These are phyloP conservation scores for Echites panduratus DNA, from an alignment of 257 asterid genomes.

Conservation along the genomic window DNA sequence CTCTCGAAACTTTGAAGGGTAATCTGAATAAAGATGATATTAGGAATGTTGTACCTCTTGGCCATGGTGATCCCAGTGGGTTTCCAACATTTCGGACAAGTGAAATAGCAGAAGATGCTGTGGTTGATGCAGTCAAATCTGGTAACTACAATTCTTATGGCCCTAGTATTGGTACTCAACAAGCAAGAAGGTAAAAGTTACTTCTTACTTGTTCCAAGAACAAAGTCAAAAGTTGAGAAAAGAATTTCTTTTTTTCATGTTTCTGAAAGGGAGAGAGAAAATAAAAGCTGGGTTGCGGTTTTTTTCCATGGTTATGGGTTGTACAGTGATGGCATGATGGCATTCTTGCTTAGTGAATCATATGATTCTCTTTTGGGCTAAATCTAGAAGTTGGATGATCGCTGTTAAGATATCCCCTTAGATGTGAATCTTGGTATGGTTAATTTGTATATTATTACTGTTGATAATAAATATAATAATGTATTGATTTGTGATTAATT, in stretches of 20 bases:
- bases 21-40: slow-evolving; percentile 30
- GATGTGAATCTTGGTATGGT: not conserved
- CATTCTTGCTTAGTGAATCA: not conserved
- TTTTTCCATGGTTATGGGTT: not conserved
- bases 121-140: slow-evolving; percentile 41
- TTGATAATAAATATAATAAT: no score
- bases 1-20: slow-evolving; percentile 1
- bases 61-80: slow-evolving; percentile 62
- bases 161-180: slow-evolving; percentile 29
- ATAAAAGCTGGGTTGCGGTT: not conserved
- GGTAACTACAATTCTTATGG: slow-evolving; percentile 46
- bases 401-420: not conserved
- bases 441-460: no score
- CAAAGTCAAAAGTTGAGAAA: not conserved
- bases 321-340: no score
- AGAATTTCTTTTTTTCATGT: not conserved
- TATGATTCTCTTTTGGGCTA: not conserved
- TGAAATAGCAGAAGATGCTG: slow-evolving; percentile 40
- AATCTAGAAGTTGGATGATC: no score
- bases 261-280: not conserved
- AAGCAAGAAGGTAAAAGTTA: slow-evolving; percentile 39
- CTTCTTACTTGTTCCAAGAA: not conserved
- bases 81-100: slow-evolving; percentile 49
- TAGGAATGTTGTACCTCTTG: slow-evolving; percentile 44
- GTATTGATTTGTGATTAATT: not conserved